Conservation (phyloP, 2,329 filamentous ascomycete genomes). For the Reticulascus tulasneorum region DNA sequence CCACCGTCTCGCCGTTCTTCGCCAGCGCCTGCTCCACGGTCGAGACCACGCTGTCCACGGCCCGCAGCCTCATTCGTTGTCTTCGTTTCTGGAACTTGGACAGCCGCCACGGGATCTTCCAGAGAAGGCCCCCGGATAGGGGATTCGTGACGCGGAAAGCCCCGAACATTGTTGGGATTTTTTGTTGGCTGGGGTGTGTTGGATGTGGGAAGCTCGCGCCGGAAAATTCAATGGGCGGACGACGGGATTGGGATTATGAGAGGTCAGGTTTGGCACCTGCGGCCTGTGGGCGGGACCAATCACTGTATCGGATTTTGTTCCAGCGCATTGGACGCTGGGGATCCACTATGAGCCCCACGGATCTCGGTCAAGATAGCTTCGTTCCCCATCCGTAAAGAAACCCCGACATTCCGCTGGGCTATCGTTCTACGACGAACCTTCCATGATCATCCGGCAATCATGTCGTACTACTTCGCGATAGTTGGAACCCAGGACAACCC, state of each 20-base stretch:
- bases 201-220: background rate
- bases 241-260: too few species aligned
- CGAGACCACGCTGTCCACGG: slow-evolving; percentile 83
- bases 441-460: slow-evolving; percentile 36
- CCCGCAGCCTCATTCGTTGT: slow-evolving; percentile 75
- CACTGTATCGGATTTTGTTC: too few species aligned
- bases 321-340: too few species aligned
- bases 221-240: too few species aligned
- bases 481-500: slow-evolving; percentile 94
- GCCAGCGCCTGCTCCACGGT: slow-evolving; percentile 75
- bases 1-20: slow-evolving; percentile 67
- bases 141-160: slow-evolving; percentile 75
- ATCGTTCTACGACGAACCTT: slow-evolving; percentile 15
- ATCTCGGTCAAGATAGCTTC: too few species aligned
- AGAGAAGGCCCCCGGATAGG: slow-evolving; percentile 76
- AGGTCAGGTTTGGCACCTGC: background rate
- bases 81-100: slow-evolving; percentile 87
- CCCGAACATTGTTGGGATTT: slow-evolving; percentile 69
- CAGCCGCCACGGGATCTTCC: slow-evolving; percentile 97
- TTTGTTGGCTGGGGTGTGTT: too few species aligned
- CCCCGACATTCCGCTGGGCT: too few species aligned
- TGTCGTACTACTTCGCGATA: slow-evolving; percentile 99
- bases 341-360: too few species aligned
- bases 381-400: too few species aligned
- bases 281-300: too few species aligned